Evolutionary conservation across 148 eudicot genomes (phyloP), one percentile per base, ranked within the genome.

Genomic region (Rhododendron ferrugineum): DNA sequence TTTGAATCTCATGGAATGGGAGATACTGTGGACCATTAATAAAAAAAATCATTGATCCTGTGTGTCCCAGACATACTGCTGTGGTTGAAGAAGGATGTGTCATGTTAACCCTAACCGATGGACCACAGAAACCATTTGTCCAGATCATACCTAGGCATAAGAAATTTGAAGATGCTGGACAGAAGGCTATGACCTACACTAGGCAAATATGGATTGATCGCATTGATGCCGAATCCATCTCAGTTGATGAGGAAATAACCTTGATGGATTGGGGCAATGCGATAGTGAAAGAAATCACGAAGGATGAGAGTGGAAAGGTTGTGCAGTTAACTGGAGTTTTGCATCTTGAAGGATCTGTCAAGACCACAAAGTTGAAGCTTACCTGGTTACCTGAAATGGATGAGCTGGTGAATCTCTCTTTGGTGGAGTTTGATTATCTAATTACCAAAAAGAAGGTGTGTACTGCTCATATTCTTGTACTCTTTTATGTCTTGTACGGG

Each of bases 261-360:
- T 85, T 97, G 22, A 97, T 94, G 96, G 99, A 97, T 79, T 97
- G 99, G 99, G 99, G 99, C 32, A 95, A 97, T 89, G 98, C 96
- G 50, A 91, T 97, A 36, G 91, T 97, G 23, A 97, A 94, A 85
- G 96, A 93, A 79, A 93, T 95, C 42, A 88, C 86, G 87, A 97
- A 92, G 87, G 98, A 93, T 50, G 92, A 90, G 30, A 85, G 89
- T 85, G 99, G 98, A 46, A 89, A 88, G 64, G 92, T 97, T 60
- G 86, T 91, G 13, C 88, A 92, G 64, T 88, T 97, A 83, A 82
- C 76, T 30, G 99, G 99, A 47, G 93, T 92, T 89, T 90, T 97
- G 89, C 89, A 97, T 92, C 96, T 92, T 73, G 91, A 87, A 90
- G 99, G 98, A 84, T 94, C 96, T 70, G 98, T 97, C 10, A 97